Base-by-base conservation (phyloP, 306 rosid genomes). In the Lotus japonicus region DNA sequence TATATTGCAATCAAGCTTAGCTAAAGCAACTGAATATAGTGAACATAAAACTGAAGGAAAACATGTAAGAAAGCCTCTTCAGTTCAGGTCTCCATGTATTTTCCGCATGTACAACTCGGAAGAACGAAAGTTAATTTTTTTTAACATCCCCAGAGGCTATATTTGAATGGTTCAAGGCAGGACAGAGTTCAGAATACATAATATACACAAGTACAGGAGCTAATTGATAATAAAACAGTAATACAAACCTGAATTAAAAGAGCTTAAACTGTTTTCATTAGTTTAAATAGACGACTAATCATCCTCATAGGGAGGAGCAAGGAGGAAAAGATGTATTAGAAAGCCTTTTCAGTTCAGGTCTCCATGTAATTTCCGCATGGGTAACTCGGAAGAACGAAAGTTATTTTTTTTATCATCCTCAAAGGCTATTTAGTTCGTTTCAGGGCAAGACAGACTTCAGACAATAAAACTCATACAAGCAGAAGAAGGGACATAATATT, bases 281-380 rank as follows among this genome's bases (percentile, higher is more conserved):
- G 33, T 2, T 3, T 4, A 26, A 26, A 26, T 5, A 26, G 4
- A 26, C 2, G 33, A 21, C 23, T 21, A 3, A 21, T 21, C 33
- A 26, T 26, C 4, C 33, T 26, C 4, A 26, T 2, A 26, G 33
- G 33, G 33, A 5, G 33, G 33, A 31, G 7, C 7, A 6, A 31
- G 36, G 7, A 31, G 36, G 7, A 31, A 31, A 31, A 31, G 0
- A 31, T 31, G 36, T 5, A 0, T 31, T 5, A 31, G 36, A 45
- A 68, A 51, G 84, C 82, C 77, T 75, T 85, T 64, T 83, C 85
- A 80, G 84, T 73, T 81, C 84, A 85, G 79, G 85, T 83, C 82
- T 82, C 81, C 87, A 80, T 68, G 2, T n/a, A 58, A 11, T 76
- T 82, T 72, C 87, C 79, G 50, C 85, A 82, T 36, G 79, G 18